These are phyloP conservation scores for Nematodospora anomalae DNA, from an alignment of 1,139 yeast genomes.

Conservation along the genomic window DNA sequence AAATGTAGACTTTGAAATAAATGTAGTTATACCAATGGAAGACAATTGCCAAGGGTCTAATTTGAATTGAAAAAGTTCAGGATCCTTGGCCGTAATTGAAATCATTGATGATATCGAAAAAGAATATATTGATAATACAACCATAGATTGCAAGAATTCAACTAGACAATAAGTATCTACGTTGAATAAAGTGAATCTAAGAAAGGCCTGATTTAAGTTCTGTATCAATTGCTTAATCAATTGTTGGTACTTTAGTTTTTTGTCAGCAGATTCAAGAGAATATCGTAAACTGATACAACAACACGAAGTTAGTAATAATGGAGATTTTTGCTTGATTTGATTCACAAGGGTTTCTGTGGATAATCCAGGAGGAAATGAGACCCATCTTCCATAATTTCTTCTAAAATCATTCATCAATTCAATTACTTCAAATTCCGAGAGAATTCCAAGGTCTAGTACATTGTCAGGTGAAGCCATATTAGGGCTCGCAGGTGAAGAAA, in stretches of 20 bases:
- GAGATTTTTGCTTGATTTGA: constrained; percentile 53
- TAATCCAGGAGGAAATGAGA: constrained; percentile 61
- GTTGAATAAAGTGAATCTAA: constrained; percentile 23
- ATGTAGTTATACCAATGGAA: constrained; percentile 58
- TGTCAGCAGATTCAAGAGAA: constrained; percentile 26
- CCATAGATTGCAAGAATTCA: constrained; percentile 67
- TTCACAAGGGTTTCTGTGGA: constrained; percentile 52
- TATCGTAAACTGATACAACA: constrained; percentile 62
- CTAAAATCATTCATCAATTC: constrained; percentile 59
- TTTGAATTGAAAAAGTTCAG: constrained; percentile 22
- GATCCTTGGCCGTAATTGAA: constrained; percentile 11
- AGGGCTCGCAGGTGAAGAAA: constrained; percentile 1
- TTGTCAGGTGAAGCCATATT: constrained; percentile 26
- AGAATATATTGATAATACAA: constrained; percentile 61
- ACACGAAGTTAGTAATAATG: constrained; percentile 64
- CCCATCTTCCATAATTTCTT: constrained; percentile 75
- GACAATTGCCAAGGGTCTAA: constrained; percentile 65
- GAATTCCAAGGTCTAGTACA: constrained; percentile 47
- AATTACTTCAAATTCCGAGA: constrained; percentile 51
- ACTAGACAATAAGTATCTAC: constrained; percentile 32
- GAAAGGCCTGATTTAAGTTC: constrained; percentile 48
- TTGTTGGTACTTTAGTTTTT: constrained; percentile 23
- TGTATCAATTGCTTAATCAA: constrained; percentile 30
- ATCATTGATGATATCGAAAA: constrained; percentile 55
- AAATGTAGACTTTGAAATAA: constrained; percentile 46